Evolutionary conservation across 2,329 filamentous ascomycete genomes (phyloP).

Genomic region (Boeremia exigua): DNA sequence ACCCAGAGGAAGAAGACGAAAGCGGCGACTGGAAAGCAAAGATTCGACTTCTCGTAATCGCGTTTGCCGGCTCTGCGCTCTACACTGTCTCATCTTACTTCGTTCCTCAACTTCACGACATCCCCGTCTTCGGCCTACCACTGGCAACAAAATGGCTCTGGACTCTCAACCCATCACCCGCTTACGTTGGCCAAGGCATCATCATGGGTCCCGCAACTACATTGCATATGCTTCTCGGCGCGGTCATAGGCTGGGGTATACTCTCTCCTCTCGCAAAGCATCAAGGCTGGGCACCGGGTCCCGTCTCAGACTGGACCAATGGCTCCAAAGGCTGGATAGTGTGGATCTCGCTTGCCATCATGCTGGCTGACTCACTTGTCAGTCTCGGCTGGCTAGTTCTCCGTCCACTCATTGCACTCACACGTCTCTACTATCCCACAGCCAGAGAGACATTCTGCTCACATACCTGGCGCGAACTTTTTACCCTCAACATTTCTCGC

Average conservation of each 20-base stretch:
- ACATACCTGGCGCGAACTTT: constrained; percentile 46
- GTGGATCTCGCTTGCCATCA: constrained; percentile 94
- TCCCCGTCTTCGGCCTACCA: constrained; percentile 82
- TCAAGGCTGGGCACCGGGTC: constrained; percentile 86
- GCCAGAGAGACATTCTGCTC: constrained; percentile 34
- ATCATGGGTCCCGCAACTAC: constrained; percentile 98
- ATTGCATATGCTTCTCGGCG: constrained; percentile 91
- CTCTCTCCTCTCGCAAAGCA: constrained; percentile 87
- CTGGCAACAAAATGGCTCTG: constrained; percentile 86
- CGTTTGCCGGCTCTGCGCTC: constrained; percentile 65
- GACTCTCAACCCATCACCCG: constrained; percentile 95
- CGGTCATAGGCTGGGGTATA: constrained; percentile 86
- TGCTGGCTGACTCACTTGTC: constrained; percentile 91
- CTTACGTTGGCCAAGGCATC: constrained; percentile 95
- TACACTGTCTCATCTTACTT: constrained; percentile 88
- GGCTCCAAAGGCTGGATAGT: constrained; percentile 99
- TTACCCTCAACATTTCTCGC: constrained; percentile 40
- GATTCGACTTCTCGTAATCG: constrained; percentile 64
- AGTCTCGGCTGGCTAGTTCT: constrained; percentile 81
- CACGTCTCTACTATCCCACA: constrained; percentile 47
- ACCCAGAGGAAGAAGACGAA: constrained; percentile 34
- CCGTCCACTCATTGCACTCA: constrained; percentile 64
- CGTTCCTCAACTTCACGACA: constrained; percentile 78
- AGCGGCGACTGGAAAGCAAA: constrained; percentile 65
- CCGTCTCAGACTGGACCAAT: constrained; percentile 84